Evolutionary conservation across 1,284 basidiomycete species (phyloP).

Genomic region (Boletus mariae): DNA sequence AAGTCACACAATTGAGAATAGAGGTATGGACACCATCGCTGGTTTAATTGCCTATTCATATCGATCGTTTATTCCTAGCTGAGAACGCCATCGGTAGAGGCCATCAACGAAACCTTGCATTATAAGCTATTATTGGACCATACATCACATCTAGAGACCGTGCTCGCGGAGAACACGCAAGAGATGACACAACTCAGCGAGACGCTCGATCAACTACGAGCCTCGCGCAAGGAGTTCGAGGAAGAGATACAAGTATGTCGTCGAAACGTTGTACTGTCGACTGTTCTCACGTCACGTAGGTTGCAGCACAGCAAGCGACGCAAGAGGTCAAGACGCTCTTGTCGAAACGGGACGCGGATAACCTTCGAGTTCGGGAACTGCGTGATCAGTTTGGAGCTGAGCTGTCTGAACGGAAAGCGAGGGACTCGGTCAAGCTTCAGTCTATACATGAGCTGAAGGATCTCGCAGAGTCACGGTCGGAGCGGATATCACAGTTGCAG

Average conservation of each 20-base stretch:
- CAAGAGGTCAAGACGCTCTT: constrained; percentile 57
- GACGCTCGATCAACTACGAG: constrained; percentile 39
- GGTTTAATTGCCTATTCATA: constrained; percentile 1
- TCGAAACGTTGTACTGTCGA: constrained; percentile 9
- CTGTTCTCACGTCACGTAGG: constrained; percentile 37
- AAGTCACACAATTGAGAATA: constrained; percentile 41
- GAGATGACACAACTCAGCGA: constrained; percentile 40
- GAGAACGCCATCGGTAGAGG: constrained; percentile 42
- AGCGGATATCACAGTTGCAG: constrained; percentile 70
- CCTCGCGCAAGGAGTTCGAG: constrained; percentile 45
- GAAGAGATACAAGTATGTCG: constrained; percentile 42
- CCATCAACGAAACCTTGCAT: constrained; percentile 43
- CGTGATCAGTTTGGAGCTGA: constrained; percentile 78
- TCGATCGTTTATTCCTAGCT: constrained; percentile 34
- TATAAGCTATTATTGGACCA: constrained; percentile 51
- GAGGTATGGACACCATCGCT: constrained; percentile 36
- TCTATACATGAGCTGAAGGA: constrained; percentile 70
- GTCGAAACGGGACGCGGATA: constrained; percentile 70
- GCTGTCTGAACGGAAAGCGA: constrained; percentile 67
- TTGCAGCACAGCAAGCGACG: constrained; percentile 42
- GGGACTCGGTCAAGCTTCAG: constrained; percentile 61
- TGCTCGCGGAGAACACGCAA: constrained; percentile 35
- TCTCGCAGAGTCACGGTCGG: constrained; percentile 69
- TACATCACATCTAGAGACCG: constrained; percentile 40
- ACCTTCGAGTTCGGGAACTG: constrained; percentile 73